phyloP scores from a whole-genome alignment of 768 basidiomycete genomes.

The Filobasidium floriforme region DNA sequence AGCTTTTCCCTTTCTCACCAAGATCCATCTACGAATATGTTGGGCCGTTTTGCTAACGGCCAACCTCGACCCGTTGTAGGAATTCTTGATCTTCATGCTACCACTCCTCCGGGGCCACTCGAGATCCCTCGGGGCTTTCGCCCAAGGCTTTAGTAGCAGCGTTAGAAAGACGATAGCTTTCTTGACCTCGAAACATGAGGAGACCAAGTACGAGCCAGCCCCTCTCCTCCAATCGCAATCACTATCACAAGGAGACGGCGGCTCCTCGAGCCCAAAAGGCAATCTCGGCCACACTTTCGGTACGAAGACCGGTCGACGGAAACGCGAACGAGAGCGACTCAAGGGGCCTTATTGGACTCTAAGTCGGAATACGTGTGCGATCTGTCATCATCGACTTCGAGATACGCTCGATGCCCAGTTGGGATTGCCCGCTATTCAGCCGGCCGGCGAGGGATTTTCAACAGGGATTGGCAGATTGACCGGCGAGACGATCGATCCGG shows the following conservation, averaged over 20 bases:
- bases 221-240: not conserved
- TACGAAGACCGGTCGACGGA: no score
- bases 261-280: no score
- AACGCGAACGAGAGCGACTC: not conserved
- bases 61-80: conserved; percentile 51
- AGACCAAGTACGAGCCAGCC: conserved; percentile 22
- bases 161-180: conserved; percentile 22
- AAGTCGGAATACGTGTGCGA: conserved; percentile 66
- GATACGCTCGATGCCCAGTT: conserved; percentile 22
- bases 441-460: conserved; percentile 15
- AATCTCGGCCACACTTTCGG: no score
- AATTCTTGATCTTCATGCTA: conserved; percentile 86
- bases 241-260: no score
- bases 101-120: conserved; percentile 68
- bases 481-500: conserved; percentile 17
- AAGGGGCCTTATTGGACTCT: not conserved
- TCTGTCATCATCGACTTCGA: conserved; percentile 53
- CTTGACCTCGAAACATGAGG: conserved; percentile 20
- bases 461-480: conserved; percentile 21
- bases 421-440: conserved; percentile 53
- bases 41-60: not conserved
- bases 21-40: no score
- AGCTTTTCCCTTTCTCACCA: no score
- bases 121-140: conserved; percentile 40
- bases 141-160: conserved; percentile 23